A percentile compares a stretch with the other conserved stretches of the same genome.
These are phyloP conservation scores for Diaporthe ilicicola DNA, from an alignment of 2,329 filamentous ascomycete species.

Conservation along the genomic window DNA sequence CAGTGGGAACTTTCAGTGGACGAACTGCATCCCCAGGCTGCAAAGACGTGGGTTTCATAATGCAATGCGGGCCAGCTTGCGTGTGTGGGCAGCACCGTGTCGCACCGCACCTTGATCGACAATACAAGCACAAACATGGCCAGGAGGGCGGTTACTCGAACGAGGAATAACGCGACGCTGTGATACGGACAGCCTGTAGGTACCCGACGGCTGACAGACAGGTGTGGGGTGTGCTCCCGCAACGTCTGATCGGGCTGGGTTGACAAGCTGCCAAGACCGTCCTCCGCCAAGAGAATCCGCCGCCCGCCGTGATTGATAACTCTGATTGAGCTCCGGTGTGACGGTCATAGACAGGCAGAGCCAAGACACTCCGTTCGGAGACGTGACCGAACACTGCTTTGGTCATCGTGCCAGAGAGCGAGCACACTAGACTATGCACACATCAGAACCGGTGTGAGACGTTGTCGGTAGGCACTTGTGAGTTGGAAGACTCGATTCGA, in stretches of 20 bases:
- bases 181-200: slow-evolving; percentile 6
- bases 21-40: too few species aligned
- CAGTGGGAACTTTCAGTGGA: too few species aligned
- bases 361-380: too few species aligned
- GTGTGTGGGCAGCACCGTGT: background rate
- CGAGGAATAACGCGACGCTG: background rate
- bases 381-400: too few species aligned
- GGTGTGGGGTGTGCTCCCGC: background rate
- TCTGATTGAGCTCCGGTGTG: background rate
- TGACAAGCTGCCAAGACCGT: slow-evolving; percentile 3
- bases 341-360: background rate
- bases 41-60: background rate
- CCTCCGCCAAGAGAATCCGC: background rate
- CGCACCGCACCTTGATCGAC: too few species aligned
- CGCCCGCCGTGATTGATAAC: background rate
- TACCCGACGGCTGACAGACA: slow-evolving; percentile 23
- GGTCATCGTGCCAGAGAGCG: too few species aligned
- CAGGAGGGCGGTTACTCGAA: background rate
- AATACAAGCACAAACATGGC: background rate
- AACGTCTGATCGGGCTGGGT: background rate
- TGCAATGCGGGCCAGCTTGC: background rate
- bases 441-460: too few species aligned
- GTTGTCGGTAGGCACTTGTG: too few species aligned
- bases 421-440: too few species aligned
- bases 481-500: too few species aligned